These are phyloP conservation scores for Taiozyma sp. DNA, from an alignment of 1,139 yeast species.

Conservation along the genomic window DNA sequence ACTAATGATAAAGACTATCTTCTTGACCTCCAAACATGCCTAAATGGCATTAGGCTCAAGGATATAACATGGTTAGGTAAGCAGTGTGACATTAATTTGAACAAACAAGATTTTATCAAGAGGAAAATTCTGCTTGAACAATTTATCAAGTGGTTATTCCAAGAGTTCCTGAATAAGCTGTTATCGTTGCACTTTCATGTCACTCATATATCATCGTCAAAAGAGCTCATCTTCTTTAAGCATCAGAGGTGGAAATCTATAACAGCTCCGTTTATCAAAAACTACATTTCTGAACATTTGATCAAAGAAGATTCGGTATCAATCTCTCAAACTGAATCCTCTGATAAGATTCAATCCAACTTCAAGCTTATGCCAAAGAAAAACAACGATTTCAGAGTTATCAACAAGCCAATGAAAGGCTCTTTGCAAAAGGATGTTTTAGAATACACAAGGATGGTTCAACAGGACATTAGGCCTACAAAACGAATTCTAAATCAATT, in stretches of 20 bases:
- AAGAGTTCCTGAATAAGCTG: conserved; percentile 41
- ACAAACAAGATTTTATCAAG: conserved; percentile 34
- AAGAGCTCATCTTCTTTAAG: conserved; percentile 45
- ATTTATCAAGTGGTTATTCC: conserved; percentile 59
- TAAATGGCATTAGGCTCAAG: conserved; percentile 32
- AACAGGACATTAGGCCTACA: conserved; percentile 34
- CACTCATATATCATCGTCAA: conserved; percentile 47
- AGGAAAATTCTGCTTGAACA: conserved; percentile 32
- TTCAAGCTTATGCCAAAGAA: conserved; percentile 52
- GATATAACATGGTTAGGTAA: conserved; percentile 47
- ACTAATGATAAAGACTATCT: conserved; percentile 32
- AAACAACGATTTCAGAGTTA: conserved; percentile 49
- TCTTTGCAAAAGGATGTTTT: conserved; percentile 12
- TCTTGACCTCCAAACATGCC: conserved; percentile 26
- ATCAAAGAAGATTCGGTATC: not conserved
- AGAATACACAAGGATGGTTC: conserved; percentile 25
- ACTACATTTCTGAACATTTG: conserved; percentile 10
- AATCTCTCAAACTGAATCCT: conserved; percentile 5
- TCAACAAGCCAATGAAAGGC: conserved; percentile 48
- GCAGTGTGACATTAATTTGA: conserved; percentile 23
- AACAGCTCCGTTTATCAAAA: conserved; percentile 23
- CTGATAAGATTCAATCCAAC: conserved; percentile 28
- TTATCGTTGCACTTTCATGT: conserved; percentile 61
- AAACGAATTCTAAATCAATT: conserved; percentile 28
- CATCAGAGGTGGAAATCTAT: conserved; percentile 55